Evolutionary conservation across 768 basidiomycete genomes (phyloP), one percentile per base, ranked within the genome.

Genomic region (Trametes sanguinea): DNA sequence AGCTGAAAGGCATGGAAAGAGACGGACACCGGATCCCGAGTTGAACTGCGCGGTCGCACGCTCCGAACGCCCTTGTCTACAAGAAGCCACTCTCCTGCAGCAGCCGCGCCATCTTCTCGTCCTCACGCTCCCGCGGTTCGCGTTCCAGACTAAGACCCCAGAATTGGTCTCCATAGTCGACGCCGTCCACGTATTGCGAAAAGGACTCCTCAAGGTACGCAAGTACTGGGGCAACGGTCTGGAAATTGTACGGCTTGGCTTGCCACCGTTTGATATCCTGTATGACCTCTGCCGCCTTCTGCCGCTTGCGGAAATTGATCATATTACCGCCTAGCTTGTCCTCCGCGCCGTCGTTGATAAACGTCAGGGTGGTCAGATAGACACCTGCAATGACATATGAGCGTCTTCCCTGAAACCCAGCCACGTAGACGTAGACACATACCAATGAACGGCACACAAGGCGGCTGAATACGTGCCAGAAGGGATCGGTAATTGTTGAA

Each of bases 401-500:
- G 13, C 32, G 9, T 43, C 14, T 3, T 16, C 16, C n/a, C 14
- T 30, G 6, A 48, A 33, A 30, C 7, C 29, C 2, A 40, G 45
- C 2, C 32, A 2, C 37, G 16, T 7, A 43, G 2, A 57, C 16
- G 22, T 14, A 22, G 54, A 37, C 30, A 71, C 84, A 66, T 67
- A 95, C 96, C 96, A 58, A 98, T 89, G 76, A 98, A 98, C 6
- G 96, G 96, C 0, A 98, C 94, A 73, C 95, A 97, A 57, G 96
- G 96, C 0, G 95, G 94, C 22, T 89, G 85, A 39, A 95, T 88
- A 39, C 80, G 83, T 14, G 91, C 88, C 68, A 98, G 85, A 48
- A 88, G 83, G 61, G 88, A 85, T 54, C 92, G 86, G 76, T 98
- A 98, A 69, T 92, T 94, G 48, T 84, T 88, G 76, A 97, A 98